phyloP scores from a whole-genome alignment of 192 early-diverging fungal genomes.

The Gamsiella multidivaricata region DNA sequence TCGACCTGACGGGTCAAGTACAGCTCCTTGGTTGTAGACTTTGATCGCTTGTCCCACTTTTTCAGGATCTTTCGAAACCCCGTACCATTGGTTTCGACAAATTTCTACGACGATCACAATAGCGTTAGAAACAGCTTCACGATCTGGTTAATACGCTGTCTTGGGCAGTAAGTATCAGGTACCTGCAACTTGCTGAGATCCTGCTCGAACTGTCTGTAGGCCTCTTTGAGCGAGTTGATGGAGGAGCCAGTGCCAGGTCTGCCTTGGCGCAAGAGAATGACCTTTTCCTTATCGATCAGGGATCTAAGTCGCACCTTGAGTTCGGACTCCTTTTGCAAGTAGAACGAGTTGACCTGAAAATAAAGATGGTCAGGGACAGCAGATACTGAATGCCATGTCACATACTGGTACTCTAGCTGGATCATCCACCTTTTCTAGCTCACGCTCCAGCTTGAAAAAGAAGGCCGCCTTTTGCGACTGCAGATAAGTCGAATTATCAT shows the following conservation, averaged over 20 bases:
- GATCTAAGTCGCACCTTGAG: conserved; percentile 89
- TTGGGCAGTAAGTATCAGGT: background rate
- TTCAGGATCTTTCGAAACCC: conserved; percentile 99
- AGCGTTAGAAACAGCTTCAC: background rate
- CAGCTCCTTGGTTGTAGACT: conserved; percentile 96
- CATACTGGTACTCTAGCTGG: background rate
- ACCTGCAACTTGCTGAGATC: conserved; percentile 97
- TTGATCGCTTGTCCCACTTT: conserved; percentile 99
- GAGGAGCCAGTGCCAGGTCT: conserved; percentile 66
- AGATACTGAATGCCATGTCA: background rate
- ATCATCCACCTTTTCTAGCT: conserved; percentile 88
- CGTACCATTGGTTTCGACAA: conserved; percentile 94
- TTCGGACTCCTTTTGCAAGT: conserved; percentile 95
- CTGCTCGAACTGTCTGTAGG: conserved; percentile 89
- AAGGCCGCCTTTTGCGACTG: conserved; percentile 94
- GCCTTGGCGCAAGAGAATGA: conserved; percentile 64
- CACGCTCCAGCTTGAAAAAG: conserved; percentile 97
- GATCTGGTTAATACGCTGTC: background rate
- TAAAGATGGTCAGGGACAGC: too few relatives aligned
- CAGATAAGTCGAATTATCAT: conserved; percentile 61
- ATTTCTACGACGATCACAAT: conserved; percentile 71
- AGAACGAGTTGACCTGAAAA: conserved; percentile 90
- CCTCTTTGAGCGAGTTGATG: conserved; percentile 84
- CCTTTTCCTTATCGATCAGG: conserved; percentile 81
- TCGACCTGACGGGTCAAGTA: conserved; percentile 97